These are phyloP conservation scores for Mycena citricolor DNA, from an alignment of 1,284 basidiomycete species.

Conservation along the genomic window DNA sequence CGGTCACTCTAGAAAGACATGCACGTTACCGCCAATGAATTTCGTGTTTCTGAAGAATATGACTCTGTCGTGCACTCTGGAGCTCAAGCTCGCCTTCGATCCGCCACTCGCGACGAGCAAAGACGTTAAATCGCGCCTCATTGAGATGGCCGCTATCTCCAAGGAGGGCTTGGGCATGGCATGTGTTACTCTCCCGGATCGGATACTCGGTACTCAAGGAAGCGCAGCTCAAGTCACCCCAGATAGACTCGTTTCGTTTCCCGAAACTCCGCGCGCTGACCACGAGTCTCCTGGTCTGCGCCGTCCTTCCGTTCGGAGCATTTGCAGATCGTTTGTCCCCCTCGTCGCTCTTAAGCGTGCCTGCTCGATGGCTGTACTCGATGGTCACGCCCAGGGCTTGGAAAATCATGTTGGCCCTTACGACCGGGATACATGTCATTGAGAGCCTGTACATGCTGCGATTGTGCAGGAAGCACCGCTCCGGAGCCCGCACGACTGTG, in stretches of 20 bases:
- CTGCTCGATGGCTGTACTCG: slow-evolving; percentile 25
- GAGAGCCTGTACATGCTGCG: too few species aligned
- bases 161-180: slow-evolving; percentile 76
- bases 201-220: neutral
- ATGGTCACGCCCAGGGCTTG: slow-evolving; percentile 21
- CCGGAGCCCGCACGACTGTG: slow-evolving; percentile 54
- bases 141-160: slow-evolving; percentile 70
- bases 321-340: slow-evolving; percentile 37
- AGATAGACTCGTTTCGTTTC: slow-evolving; percentile 56
- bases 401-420: slow-evolving; percentile 23
- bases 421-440: slow-evolving; percentile 41
- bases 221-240: slow-evolving; percentile 66
- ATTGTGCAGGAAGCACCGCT: slow-evolving; percentile 56
- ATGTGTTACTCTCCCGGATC: too few species aligned
- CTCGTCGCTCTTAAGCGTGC: slow-evolving; percentile 28
- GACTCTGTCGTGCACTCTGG: slow-evolving; percentile 62
- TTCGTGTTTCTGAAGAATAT: too few species aligned
- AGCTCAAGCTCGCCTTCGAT: slow-evolving; percentile 57
- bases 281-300: slow-evolving; percentile 25
- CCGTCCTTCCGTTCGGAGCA: slow-evolving; percentile 34
- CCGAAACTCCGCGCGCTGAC: too few species aligned
- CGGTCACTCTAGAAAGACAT: too few species aligned
- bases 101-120: slow-evolving; percentile 71
- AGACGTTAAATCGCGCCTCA: slow-evolving; percentile 74
- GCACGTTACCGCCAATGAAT: too few species aligned